Base-by-base conservation (phyloP, 768 basidiomycete species). In the Xerocomellus intermedius region DNA sequence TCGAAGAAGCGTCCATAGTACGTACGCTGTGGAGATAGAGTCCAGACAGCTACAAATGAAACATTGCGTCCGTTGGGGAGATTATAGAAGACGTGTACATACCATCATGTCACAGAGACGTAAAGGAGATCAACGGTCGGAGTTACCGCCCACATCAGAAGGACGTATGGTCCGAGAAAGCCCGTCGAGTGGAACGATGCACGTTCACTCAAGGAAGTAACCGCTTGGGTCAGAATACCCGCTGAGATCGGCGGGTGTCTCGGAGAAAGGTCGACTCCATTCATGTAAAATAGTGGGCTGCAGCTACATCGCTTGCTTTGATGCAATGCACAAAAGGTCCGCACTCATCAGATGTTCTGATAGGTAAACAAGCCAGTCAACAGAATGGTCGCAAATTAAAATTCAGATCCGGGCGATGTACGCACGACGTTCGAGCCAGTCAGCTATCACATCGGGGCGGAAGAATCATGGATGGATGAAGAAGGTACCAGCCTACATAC, bases 371-470 rank as follows among this genome's bases (percentile, higher is more conserved):
- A 36, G 37, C 33, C 1, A n/a, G 46, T 43, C 44, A 44, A 21
- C 33, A 38, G 24, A 52, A 35, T 16, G 14, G 46, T 30, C 44
- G 17, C 33, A 56, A 32, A 33, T 39, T 42, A 28, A 56, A 32
- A 33, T 39, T 42, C 52, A 42, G 33, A 46, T 43, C 42, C 26
- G 16, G 17, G 28, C 46, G n/a, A 24, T 14, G 50, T 6, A 33
- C 13, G 26, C 38, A 14, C 42, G 33, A 46, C 49, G 45, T 22
- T 42, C n/a, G 44, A 32, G 33, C 47, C 17, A 32, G 35, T 16
- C 30, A 43, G 58, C 62, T 67, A 47, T 61, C 65, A 67, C 56
- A 67, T 64, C 56, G 59, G 59, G 47, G 33, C 42, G 43, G 52
- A 55, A 46, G 46, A 56, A 57, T 42, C 32, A 43, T 36, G 32